phyloP scores from a whole-genome alignment of 1,284 basidiomycete species.

The Cutaneotrichosporon cyanovorans region DNA sequence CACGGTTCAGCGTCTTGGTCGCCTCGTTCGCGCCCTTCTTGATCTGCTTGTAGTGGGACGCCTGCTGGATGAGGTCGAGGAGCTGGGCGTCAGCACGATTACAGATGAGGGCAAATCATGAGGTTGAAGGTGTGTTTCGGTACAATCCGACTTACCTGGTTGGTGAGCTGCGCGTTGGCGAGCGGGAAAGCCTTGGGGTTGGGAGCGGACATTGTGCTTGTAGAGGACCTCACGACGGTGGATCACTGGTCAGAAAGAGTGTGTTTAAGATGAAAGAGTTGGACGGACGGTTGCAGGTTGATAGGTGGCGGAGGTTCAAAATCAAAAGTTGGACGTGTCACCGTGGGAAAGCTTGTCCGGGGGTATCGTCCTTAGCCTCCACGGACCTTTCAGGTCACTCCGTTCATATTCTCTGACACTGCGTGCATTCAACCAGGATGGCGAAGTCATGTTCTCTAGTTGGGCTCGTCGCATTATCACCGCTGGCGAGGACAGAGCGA shows the following conservation, averaged over 20 bases:
- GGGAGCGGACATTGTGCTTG: constrained; percentile 26
- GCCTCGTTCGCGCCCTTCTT: constrained; percentile 67
- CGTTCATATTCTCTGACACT: too few species aligned
- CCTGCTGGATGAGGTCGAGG: constrained; percentile 81
- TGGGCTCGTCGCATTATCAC: too few species aligned
- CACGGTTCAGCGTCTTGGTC: constrained; percentile 88
- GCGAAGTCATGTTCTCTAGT: too few species aligned
- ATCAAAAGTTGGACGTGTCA: too few species aligned
- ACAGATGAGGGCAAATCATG: not conserved
- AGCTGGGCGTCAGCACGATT: constrained; percentile 53
- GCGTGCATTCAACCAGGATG: too few species aligned
- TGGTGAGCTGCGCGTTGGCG: constrained; percentile 81
- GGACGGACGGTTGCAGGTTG: not conserved
- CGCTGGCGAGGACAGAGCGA: too few species aligned
- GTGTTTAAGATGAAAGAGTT: not conserved
- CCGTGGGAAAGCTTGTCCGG: too few species aligned
- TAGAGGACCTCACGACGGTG: constrained; percentile 28
- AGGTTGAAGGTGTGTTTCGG: not conserved
- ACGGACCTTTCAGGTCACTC: too few species aligned
- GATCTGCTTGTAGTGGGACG: constrained; percentile 78
- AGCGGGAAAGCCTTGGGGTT: constrained; percentile 87
- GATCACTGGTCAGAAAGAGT: constrained; percentile 27
- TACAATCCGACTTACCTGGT: constrained; percentile 57
- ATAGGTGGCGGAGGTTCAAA: too few species aligned
- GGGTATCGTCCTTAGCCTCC: too few species aligned